These are phyloP conservation scores for Arctostaphylos glauca DNA, from an alignment of 148 eudicot genomes.

Conservation along the genomic window DNA sequence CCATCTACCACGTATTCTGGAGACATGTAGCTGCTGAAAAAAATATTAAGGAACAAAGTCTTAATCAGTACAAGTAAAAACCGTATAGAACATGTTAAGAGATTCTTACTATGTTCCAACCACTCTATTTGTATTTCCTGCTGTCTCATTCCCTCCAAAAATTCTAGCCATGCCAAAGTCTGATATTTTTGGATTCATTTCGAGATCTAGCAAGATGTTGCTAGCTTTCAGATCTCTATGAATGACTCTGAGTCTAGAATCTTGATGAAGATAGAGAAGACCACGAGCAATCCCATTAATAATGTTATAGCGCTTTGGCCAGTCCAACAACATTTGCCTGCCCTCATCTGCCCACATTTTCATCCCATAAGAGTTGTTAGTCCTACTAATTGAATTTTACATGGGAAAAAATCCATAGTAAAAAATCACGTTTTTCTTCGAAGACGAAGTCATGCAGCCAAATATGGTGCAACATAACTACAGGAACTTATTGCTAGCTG, in stretches of 20 bases:
- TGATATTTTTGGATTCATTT: conserved; percentile 32
- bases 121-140: conserved; percentile 14
- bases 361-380: neutral
- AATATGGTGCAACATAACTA: neutral
- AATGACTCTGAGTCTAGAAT: too few relatives aligned
- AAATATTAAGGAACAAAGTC: neutral
- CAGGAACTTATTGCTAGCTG: neutral
- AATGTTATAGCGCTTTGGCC: conserved; percentile 18
- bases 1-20: conserved; percentile 33
- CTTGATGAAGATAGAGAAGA: conserved; percentile 24
- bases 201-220: conserved; percentile 23
- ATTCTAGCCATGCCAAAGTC: conserved; percentile 31
- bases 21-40: conserved; percentile 35
- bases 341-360: neutral
- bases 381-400: neutral
- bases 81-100: neutral
- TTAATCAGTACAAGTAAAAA: neutral
- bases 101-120: conserved; percentile 26
- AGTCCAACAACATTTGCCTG: neutral
- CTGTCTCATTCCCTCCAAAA: conserved; percentile 10
- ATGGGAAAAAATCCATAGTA: neutral
- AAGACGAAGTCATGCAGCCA: neutral
- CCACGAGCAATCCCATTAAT: too few relatives aligned
- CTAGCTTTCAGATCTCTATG: too few relatives aligned
- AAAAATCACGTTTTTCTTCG: neutral